Base-by-base conservation (phyloP, 768 basidiomycete genomes). In the Thelephora ganbajun region DNA sequence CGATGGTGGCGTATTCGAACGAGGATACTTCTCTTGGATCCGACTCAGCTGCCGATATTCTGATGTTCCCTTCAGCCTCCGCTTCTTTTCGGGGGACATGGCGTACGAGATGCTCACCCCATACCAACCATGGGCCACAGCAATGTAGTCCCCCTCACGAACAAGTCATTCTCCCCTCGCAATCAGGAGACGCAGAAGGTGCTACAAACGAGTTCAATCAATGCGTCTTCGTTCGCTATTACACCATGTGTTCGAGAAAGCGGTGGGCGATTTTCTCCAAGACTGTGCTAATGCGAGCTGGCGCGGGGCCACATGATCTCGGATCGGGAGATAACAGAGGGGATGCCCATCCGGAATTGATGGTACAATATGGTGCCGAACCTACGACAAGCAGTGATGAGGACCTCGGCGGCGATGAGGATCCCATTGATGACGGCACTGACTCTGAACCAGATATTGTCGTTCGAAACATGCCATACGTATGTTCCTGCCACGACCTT, bases 121-220 rank as follows among this genome's bases (percentile, higher is more conserved):
- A 47, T 42, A 26, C 26, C 14, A 47, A 48, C 41, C 47, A 45
- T n/a, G 50, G 50, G 2, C 50, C 46, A 12, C 44, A 50, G 35
- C 14, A 45, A 49, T 4, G 18, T 19, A 43, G 26, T 16, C 12
- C 3, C 6, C 30, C 5, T n/a, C 26, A 5, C 35, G 26, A 45
- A 36, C 6, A 14, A 19, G 6, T 9, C 26, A 4, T 30, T 30
- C 26, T 9, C 26, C 9, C 26, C 22, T 13, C 16, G 26, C 7
- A 7, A 18, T 5, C 9, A 7, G 9, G 3, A 39, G 30, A 43
- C 3, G 12, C 39, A n/a, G 39, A 5, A 16, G 14, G 12, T 18
- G n/a, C 35, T 12, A 3, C 46, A 5, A 14, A 13, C 14, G n/a
- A 44, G 19, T 48, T 43, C 41, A 36, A 48, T 16, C 50, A 51